Evolutionary conservation across 192 early-diverging fungal species (phyloP).

Genomic region (Lobosporangium transversale): DNA sequence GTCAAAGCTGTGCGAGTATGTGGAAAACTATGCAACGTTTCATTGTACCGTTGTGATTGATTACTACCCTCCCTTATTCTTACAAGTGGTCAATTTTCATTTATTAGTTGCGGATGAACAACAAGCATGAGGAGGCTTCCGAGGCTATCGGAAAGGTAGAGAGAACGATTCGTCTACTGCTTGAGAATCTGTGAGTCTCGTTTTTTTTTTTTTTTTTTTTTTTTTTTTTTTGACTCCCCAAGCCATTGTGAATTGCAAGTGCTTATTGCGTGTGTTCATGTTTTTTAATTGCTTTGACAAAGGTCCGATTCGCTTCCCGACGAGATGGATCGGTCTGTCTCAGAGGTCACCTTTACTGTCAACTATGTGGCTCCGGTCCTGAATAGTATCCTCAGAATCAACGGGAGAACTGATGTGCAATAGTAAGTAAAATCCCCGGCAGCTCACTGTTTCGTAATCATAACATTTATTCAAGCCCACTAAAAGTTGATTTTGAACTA

Average conservation of each 20-base stretch:
- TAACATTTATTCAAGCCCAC: not conserved
- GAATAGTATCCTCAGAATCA: constrained; percentile 20
- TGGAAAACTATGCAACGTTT: too few relatives aligned
- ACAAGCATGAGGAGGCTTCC: constrained; percentile 17
- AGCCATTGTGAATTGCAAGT: not conserved
- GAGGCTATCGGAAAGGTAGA: constrained; percentile 1
- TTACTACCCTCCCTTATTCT: constrained; percentile 1
- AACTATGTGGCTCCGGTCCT: constrained; percentile 26
- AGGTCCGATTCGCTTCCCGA: constrained; percentile 21
- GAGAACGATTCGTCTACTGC: constrained; percentile 13
- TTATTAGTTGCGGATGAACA: constrained; percentile 21
- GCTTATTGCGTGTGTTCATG: not conserved
- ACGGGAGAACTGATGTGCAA: constrained; percentile 27
- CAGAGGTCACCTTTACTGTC: constrained; percentile 28
- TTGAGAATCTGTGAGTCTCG: constrained; percentile 19
- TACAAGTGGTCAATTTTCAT: not conserved
- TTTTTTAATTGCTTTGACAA: not conserved
- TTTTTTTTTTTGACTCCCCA: not conserved
- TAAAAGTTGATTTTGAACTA: not conserved
- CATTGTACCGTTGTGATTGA: too few relatives aligned
- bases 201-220: constrained; percentile 1
- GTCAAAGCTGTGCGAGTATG: constrained; percentile 26
- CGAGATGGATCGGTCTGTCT: constrained; percentile 15
- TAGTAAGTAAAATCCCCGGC: constrained; percentile 15
- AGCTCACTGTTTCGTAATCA: constrained; percentile 1